These are phyloP conservation scores for Oenanthe javanica DNA, from an alignment of 140 eudicot genomes.

Conservation along the genomic window DNA sequence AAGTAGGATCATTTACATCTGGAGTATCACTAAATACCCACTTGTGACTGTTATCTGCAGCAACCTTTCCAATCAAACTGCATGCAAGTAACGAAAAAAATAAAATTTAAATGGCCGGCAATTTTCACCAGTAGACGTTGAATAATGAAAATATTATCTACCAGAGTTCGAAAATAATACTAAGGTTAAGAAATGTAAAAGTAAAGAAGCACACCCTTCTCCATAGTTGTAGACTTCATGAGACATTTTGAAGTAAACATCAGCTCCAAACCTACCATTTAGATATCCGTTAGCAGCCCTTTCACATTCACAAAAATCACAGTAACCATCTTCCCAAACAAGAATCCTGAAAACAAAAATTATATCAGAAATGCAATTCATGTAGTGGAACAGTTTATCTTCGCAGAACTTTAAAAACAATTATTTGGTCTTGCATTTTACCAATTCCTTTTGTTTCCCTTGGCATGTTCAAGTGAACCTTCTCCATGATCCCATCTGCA, in stretches of 20 bases:
- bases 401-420: neutral
- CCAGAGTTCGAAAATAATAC: neutral
- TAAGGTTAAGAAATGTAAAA: neutral
- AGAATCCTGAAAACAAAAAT: constrained; percentile 51
- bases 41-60: constrained; percentile 81
- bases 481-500: constrained; percentile 84
- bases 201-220: constrained; percentile 3
- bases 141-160: neutral
- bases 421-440: constrained; percentile 1
- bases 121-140: neutral
- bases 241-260: constrained; percentile 74
- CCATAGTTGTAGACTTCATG: constrained; percentile 62
- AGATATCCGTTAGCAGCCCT: constrained; percentile 36
- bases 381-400: neutral
- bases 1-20: constrained; percentile 51
- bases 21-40: constrained; percentile 59
- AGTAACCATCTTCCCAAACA: constrained; percentile 34
- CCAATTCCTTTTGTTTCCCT: constrained; percentile 85
- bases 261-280: constrained; percentile 65
- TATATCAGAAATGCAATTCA: neutral
- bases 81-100: constrained; percentile 13
- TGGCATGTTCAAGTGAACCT: constrained; percentile 53
- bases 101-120: neutral
- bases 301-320: constrained; percentile 40
- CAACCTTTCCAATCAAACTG: constrained; percentile 86